Percentiles rank a stretch among this genome's conserved stretches.
phyloP scores from a whole-genome alignment of 2,329 filamentous ascomycete species.

The Cladosporium sp. region DNA sequence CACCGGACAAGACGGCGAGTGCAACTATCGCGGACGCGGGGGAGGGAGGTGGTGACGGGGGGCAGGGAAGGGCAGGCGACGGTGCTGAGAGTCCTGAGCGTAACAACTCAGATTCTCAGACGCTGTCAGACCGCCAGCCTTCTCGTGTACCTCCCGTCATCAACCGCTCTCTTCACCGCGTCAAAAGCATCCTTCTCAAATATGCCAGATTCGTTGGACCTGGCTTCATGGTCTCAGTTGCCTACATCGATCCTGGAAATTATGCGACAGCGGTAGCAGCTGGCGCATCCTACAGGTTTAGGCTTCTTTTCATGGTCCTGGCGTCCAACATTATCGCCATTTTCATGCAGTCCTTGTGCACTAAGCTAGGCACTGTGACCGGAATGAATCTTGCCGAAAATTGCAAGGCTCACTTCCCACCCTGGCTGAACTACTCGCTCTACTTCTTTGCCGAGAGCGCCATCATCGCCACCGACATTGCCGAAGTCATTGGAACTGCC shows the following conservation, averaged over 20 bases:
- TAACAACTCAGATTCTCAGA: background rate
- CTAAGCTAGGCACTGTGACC: conserved; percentile 50
- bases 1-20: background rate
- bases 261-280: conserved; percentile 66
- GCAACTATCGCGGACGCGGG: conserved; percentile 6
- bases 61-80: background rate
- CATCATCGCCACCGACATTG: conserved; percentile 55
- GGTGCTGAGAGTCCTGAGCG: conserved; percentile 2
- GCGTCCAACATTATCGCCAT: conserved; percentile 67
- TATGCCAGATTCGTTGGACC: conserved; percentile 57
- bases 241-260: conserved; percentile 51
- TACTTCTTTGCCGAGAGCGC: conserved; percentile 51
- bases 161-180: conserved; percentile 3
- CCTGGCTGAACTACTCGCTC: conserved; percentile 49
- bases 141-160: background rate
- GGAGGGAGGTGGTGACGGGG: conserved; percentile 16
- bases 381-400: conserved; percentile 46
- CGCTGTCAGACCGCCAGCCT: background rate
- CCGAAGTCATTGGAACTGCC: conserved; percentile 63
- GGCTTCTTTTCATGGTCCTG: conserved; percentile 61
- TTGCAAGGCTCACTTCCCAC: conserved; percentile 44
- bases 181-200: conserved; percentile 33
- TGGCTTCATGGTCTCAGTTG: conserved; percentile 55
- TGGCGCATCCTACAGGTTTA: conserved; percentile 59
- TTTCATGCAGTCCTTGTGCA: conserved; percentile 60